Evolutionary conservation across 768 basidiomycete genomes (phyloP).

Genomic region (Mycena pura): DNA sequence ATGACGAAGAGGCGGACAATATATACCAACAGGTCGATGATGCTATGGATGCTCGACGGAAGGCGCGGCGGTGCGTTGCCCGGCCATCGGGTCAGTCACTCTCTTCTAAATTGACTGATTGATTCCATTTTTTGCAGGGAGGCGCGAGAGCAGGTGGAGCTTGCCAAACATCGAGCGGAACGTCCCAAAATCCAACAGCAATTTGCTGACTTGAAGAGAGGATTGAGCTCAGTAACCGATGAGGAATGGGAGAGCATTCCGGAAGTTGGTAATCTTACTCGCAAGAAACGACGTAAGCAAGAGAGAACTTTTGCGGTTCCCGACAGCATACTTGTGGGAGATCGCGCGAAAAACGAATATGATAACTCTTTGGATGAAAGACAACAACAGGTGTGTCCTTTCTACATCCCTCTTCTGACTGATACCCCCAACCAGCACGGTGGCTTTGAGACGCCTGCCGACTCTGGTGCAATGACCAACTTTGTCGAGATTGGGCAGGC

Average conservation of each 20-base stretch:
- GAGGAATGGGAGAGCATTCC: constrained; percentile 94
- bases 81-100: constrained; percentile 45
- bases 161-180: constrained; percentile 80
- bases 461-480: constrained; percentile 83
- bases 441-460: constrained; percentile 84
- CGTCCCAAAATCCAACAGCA: constrained; percentile 96
- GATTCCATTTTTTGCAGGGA: constrained; percentile 35
- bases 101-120: constrained; percentile 34
- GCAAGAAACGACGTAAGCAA: constrained; percentile 87
- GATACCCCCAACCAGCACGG: constrained; percentile 48
- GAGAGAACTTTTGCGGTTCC: constrained; percentile 90
- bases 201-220: constrained; percentile 94
- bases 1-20: constrained; percentile 96
- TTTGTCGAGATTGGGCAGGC: constrained; percentile 98
- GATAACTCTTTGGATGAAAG: constrained; percentile 77
- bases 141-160: constrained; percentile 57
- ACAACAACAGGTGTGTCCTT: constrained; percentile 72
- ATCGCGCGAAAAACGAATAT: constrained; percentile 74
- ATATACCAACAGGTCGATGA: constrained; percentile 94
- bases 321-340: constrained; percentile 91
- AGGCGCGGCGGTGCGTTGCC: constrained; percentile 72
- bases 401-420: neutral
- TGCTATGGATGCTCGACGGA: constrained; percentile 87
- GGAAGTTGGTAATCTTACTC: constrained; percentile 94
- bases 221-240: constrained; percentile 84